A percentile compares a stretch with the other conserved stretches of the same genome.
These are phyloP conservation scores for Dictyostelium brefeldianum DNA, from an alignment of 78 protist genomes.

Conservation along the genomic window DNA sequence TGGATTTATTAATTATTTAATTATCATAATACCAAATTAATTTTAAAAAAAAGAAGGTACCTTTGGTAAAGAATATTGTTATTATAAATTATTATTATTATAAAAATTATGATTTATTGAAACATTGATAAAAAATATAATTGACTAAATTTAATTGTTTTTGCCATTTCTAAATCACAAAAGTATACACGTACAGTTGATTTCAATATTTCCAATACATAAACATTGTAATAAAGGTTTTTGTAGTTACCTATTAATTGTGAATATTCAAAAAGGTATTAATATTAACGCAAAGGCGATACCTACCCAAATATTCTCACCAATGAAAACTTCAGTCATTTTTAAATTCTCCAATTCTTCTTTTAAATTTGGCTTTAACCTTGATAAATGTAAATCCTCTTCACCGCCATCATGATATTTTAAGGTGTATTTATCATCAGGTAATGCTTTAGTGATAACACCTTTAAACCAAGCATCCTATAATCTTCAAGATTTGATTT, in stretches of 20 bases:
- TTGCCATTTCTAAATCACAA: neutral
- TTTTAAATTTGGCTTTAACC: neutral
- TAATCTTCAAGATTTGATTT: conserved; percentile 2
- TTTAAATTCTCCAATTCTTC: neutral
- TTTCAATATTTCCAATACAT: neutral
- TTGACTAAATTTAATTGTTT: neutral
- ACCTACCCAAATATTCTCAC: neutral
- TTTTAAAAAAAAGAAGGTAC: neutral
- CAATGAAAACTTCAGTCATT: neutral
- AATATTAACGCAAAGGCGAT: no score
- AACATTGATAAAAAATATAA: conserved; percentile 10
- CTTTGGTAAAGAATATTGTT: no score
- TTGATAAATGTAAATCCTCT: neutral
- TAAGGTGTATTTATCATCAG: neutral
- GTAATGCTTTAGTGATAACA: neutral
- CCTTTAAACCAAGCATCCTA: conserved; percentile 19
- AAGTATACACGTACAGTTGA: neutral
- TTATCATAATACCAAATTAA: no score
- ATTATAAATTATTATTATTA: neutral
- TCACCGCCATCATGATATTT: conserved; percentile 2
- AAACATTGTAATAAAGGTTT: neutral
- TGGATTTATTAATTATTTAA: no score
- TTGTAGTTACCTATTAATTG: neutral
- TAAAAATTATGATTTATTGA: neutral
- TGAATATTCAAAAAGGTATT: no score